Evolutionary conservation across 2,329 filamentous ascomycete species (phyloP).

Genomic region (Xylariales sp.): DNA sequence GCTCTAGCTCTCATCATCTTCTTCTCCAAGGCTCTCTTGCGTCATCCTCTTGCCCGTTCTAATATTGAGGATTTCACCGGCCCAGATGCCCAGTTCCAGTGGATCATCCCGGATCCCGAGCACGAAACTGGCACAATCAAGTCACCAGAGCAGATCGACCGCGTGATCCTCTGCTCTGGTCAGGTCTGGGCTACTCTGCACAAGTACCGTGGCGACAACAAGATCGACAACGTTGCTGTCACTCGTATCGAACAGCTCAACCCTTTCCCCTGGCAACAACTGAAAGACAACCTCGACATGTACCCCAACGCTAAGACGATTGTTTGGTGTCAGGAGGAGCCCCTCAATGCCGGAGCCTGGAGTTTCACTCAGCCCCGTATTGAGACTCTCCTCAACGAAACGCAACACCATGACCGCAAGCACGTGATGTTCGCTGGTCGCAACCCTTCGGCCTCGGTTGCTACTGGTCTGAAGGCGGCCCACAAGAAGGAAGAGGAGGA

Average conservation of each 20-base stretch:
- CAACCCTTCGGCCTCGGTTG: constrained; percentile 87
- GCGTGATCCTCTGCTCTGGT: constrained; percentile 89
- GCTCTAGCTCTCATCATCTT: constrained; percentile 80
- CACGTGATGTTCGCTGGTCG: constrained; percentile 97
- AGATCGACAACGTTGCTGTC: constrained; percentile 85
- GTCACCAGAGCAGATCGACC: constrained; percentile 79
- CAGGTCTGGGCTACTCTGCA: constrained; percentile 88
- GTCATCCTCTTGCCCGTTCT: constrained; percentile 88
- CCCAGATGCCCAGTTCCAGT: constrained; percentile 82
- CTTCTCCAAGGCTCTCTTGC: constrained; percentile 96
- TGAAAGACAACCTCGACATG: constrained; percentile 92
- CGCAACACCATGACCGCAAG: constrained; percentile 86
- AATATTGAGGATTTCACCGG: constrained; percentile 85
- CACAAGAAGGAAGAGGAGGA: constrained; percentile 94
- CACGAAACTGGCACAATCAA: constrained; percentile 74
- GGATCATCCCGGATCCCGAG: constrained; percentile 89
- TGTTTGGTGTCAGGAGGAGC: constrained; percentile 97
- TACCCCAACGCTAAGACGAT: constrained; percentile 98
- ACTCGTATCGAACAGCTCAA: constrained; percentile 96
- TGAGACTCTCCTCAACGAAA: constrained; percentile 92
- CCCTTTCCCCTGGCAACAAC: constrained; percentile 96
- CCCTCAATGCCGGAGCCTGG: constrained; percentile 95
- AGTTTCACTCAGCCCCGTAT: constrained; percentile 95
- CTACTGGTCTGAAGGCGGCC: constrained; percentile 81
- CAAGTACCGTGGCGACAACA: constrained; percentile 85